Evolutionary conservation across 2,329 filamentous ascomycete species (phyloP).

Genomic region (Aureobasidium zeae): DNA sequence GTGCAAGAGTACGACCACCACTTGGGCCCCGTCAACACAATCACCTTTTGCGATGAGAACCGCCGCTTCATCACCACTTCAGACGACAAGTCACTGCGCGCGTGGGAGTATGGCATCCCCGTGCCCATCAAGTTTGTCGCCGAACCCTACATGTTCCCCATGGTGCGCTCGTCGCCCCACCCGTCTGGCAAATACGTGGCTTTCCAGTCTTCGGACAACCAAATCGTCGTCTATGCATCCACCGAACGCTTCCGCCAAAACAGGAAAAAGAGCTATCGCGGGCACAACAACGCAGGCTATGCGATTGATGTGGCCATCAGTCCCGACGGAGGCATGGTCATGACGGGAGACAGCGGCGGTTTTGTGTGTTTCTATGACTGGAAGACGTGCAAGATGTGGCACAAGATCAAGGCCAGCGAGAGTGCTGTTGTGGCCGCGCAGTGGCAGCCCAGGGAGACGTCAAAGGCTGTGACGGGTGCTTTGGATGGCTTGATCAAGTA

Average conservation of each 20-base stretch:
- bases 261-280: slow-evolving; percentile 90
- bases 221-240: slow-evolving; percentile 89
- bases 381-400: slow-evolving; percentile 99
- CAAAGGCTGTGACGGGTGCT: slow-evolving; percentile 85
- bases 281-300: slow-evolving; percentile 92
- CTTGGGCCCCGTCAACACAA: slow-evolving; percentile 92
- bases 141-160: slow-evolving; percentile 74
- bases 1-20: slow-evolving; percentile 99
- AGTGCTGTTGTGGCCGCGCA: slow-evolving; percentile 75
- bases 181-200: slow-evolving; percentile 90
- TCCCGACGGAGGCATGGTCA: slow-evolving; percentile 86
- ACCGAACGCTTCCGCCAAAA: slow-evolving; percentile 97
- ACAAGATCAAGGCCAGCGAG: slow-evolving; percentile 83
- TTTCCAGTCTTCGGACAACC: slow-evolving; percentile 89
- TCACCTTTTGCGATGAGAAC: slow-evolving; percentile 90
- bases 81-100: slow-evolving; percentile 89
- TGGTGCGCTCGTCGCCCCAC: slow-evolving; percentile 76
- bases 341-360: slow-evolving; percentile 76
- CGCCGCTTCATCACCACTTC: slow-evolving; percentile 96
- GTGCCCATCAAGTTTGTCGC: slow-evolving; percentile 98
- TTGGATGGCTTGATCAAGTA: slow-evolving; percentile 81
- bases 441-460: slow-evolving; percentile 97
- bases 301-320: slow-evolving; percentile 82
- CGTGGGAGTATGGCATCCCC: slow-evolving; percentile 97
- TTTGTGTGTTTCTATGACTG: slow-evolving; percentile 97